Conservation (phyloP, 768 basidiomycete species). For the Pleurotus platypus region DNA sequence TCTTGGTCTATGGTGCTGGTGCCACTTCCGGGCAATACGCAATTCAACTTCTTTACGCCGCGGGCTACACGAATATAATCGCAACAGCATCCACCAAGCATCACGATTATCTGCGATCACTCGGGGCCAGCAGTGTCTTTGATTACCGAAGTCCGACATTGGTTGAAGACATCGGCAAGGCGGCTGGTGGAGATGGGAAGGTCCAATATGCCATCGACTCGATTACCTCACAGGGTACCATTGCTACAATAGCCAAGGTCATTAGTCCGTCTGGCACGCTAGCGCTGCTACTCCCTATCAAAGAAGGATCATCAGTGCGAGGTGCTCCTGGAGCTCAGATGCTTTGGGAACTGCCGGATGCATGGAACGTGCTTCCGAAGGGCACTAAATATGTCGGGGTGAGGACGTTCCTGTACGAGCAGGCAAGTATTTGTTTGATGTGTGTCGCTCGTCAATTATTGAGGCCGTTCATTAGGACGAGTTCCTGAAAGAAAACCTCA, state of each 20-base stretch:
- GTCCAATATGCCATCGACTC: slow-evolving; percentile 33
- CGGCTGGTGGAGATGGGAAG: slow-evolving; percentile 29
- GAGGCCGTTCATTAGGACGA: slow-evolving; percentile 26
- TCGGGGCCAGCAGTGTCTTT: slow-evolving; percentile 37
- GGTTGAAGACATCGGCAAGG: slow-evolving; percentile 28
- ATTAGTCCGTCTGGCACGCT: slow-evolving; percentile 34
- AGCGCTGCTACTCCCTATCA: slow-evolving; percentile 44
- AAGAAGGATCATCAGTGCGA: slow-evolving; percentile 36
- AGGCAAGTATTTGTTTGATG: slow-evolving; percentile 23
- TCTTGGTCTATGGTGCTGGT: slow-evolving; percentile 44
- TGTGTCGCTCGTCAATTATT: too few species aligned
- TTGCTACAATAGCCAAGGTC: slow-evolving; percentile 32
- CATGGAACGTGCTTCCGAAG: slow-evolving; percentile 33
- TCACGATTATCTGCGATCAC: slow-evolving; percentile 31
- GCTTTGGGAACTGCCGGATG: slow-evolving; percentile 27
- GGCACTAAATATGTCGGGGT: slow-evolving; percentile 33
- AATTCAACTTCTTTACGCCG: slow-evolving; percentile 34
- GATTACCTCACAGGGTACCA: slow-evolving; percentile 29
- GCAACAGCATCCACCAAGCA: slow-evolving; percentile 37
- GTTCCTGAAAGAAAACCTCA: slow-evolving; percentile 36
- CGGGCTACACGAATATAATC: slow-evolving; percentile 39
- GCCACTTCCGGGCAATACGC: slow-evolving; percentile 35
- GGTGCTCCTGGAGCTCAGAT: slow-evolving; percentile 24
- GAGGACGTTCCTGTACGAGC: slow-evolving; percentile 35
- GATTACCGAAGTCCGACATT: slow-evolving; percentile 37